Evolutionary conservation across 345 rosid species (phyloP).

Genomic region (Durio zibethinus): DNA sequence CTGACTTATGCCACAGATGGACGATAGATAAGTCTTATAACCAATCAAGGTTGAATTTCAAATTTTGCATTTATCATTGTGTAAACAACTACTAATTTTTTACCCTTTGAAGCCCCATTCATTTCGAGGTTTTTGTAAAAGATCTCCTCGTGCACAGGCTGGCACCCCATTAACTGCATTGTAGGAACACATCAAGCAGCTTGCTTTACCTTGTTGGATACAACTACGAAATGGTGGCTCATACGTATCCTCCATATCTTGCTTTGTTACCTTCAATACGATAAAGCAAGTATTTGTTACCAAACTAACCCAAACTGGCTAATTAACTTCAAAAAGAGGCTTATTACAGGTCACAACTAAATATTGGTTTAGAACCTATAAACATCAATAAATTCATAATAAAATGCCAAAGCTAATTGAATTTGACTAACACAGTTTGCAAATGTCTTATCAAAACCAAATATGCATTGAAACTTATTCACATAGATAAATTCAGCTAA

Average conservation of each 20-base stretch:
- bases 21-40: background rate
- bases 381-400: background rate
- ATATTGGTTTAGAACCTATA: conserved; percentile 1
- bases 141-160: conserved; percentile 65
- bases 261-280: conserved; percentile 61
- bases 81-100: conserved; percentile 13
- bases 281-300: background rate
- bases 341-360: background rate
- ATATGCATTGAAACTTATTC: background rate
- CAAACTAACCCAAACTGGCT: background rate
- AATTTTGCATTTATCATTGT: background rate
- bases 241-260: conserved; percentile 80
- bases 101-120: conserved; percentile 94
- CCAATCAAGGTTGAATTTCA: conserved; percentile 1
- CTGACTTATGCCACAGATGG: conserved; percentile 33
- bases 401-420: background rate
- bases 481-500: background rate
- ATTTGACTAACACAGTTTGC: background rate
- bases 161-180: conserved; percentile 88
- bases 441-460: background rate
- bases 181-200: conserved; percentile 96
- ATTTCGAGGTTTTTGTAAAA: conserved; percentile 59
- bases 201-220: conserved; percentile 72
- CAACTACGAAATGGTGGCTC: conserved; percentile 83
- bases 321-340: background rate